Evolutionary conservation across 495 filamentous ascomycete species (phyloP), one percentile per base, ranked within the genome.

Genomic region (Thozetella sp.): DNA sequence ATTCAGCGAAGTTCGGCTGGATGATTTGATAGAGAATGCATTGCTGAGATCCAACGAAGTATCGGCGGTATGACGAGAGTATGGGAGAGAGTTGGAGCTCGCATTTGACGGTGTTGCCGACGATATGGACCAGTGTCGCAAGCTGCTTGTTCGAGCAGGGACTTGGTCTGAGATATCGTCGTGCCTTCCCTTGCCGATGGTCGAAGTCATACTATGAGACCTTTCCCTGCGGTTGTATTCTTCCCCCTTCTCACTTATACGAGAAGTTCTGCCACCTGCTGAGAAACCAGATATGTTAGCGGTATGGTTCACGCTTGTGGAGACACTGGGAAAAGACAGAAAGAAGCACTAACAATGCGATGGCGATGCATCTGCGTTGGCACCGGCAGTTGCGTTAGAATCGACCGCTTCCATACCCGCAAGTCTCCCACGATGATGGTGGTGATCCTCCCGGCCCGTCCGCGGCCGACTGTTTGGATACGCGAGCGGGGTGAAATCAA

Each of bases 1-100:
- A 51, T 59, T 51, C 15, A 63, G 54, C 15, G 61, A 66, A 46
- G 48, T 46, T 19, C 34, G 62, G n/a, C 61, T 57, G 25, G 59
- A 59, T 11, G 53, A 58, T 22, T 61, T 65, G 46, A 68, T 48
- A 1, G 50, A 53, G 50, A 66, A 53, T 10, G 56, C 57, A 54
- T 64, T 59, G 58, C 66, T 63, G 34, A 78, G 56, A 54, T 80
- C 71, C 54, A 81, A 60, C 0, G 77, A 78, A 2, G 76, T 80
- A 26, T 72, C 73, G 2, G 75, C 73, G 0, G 78, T 79, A 46
- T 77, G 76, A 43, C 68, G 67, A 2, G 74, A 78, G 48, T 70
- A 68, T 3, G 72, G 71, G 17, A 68, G 73, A 13, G 67, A 63
- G 45, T 76, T 74, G 27, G 75, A 76, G 59, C 73, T 77, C 46